A percentile compares a stretch with the other conserved stretches of the same genome.
These are phyloP conservation scores for Phytophthora tubulina DNA, from an alignment of 352 stramenopile genomes.

Conservation along the genomic window DNA sequence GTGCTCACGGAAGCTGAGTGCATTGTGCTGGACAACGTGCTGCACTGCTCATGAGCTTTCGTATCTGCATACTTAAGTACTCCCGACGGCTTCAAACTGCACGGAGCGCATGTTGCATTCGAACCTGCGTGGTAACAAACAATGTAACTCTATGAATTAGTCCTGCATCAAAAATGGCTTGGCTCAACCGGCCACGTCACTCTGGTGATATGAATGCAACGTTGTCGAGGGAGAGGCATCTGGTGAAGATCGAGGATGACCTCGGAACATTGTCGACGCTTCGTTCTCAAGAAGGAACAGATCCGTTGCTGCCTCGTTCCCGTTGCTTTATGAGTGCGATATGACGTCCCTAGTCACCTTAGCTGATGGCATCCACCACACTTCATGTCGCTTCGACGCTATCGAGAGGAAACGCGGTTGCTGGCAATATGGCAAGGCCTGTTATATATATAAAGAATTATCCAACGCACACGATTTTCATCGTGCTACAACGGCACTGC, in stretches of 20 bases:
- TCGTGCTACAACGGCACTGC: neutral
- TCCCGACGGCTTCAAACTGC: neutral
- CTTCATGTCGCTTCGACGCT: slow-evolving; percentile 16
- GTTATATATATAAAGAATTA: slow-evolving; percentile 35
- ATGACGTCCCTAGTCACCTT: slow-evolving; percentile 2
- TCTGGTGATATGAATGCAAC: neutral
- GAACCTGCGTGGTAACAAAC: neutral
- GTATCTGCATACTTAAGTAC: neutral
- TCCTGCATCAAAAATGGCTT: too few relatives aligned
- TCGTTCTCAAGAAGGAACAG: slow-evolving; percentile 15
- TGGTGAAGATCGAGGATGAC: too few relatives aligned
- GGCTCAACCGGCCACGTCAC: slow-evolving; percentile 2
- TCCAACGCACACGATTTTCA: slow-evolving; percentile 18
- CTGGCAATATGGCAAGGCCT: slow-evolving; percentile 14
- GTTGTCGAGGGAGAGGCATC: too few relatives aligned
- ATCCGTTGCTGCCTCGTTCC: neutral
- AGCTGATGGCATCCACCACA: slow-evolving; percentile 23
- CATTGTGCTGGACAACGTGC: slow-evolving; percentile 36
- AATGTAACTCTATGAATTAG: slow-evolving; percentile 25
- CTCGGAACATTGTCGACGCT: neutral
- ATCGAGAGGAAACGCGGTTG: too few relatives aligned
- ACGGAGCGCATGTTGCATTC: slow-evolving; percentile 11
- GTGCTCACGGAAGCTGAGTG: slow-evolving; percentile 45
- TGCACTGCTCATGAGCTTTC: slow-evolving; percentile 20
- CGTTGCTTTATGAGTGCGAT: neutral